Conservation (phyloP, 176 grass and related monocot species). For the Oryza longistaminata region DNA sequence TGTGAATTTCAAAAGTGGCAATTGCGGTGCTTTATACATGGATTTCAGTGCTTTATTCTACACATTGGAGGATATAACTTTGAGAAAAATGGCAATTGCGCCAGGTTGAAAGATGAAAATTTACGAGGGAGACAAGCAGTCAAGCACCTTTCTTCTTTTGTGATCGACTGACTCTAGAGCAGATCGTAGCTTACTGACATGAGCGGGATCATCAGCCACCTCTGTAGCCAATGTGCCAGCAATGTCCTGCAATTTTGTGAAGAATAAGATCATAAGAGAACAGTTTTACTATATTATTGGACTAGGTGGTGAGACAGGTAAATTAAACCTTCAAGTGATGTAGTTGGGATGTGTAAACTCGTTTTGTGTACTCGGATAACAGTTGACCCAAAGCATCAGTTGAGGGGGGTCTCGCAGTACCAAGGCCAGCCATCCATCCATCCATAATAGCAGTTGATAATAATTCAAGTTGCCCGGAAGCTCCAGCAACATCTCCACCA, state of each 20-base stretch:
- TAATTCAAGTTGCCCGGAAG: conserved; percentile 81
- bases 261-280: conserved; percentile 34
- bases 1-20: not conserved
- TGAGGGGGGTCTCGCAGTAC: conserved; percentile 73
- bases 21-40: not conserved
- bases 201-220: conserved; percentile 67
- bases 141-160: conserved; percentile 82
- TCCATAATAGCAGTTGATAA: conserved; percentile 98
- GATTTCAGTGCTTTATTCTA: not conserved
- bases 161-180: conserved; percentile 96
- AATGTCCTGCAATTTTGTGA: conserved; percentile 73
- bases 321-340: conserved; percentile 91
- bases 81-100: not conserved
- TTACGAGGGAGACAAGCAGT: not conserved
- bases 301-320: conserved; percentile 12
- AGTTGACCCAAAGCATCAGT: conserved; percentile 98
- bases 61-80: not conserved
- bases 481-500: conserved; percentile 70
- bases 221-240: conserved; percentile 92
- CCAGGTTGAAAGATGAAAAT: conserved; percentile 24
- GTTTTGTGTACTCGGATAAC: conserved; percentile 91
- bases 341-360: conserved; percentile 86
- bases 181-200: conserved; percentile 90
- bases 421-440: conserved; percentile 99
- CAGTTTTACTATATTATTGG: conserved; percentile 13